Conservation (phyloP, 164 flowering plant genomes). For the Amborella trichopoda region DNA sequence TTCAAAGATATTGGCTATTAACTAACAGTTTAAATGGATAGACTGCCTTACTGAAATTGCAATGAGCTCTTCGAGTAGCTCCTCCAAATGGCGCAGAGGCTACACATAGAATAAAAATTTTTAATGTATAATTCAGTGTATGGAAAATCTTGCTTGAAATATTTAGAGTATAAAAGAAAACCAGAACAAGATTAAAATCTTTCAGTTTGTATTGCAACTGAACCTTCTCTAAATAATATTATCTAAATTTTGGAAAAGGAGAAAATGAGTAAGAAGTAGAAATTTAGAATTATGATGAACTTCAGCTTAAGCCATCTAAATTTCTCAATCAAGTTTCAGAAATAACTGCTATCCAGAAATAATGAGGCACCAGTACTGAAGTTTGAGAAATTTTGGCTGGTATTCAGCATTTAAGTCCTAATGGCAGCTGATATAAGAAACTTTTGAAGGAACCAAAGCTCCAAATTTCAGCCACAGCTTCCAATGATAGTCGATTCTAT, state of each 20-base stretch:
- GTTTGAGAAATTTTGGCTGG: too few relatives aligned
- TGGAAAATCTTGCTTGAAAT: background rate
- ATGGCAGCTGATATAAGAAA: too few relatives aligned
- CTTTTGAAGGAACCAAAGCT: background rate
- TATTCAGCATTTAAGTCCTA: too few relatives aligned
- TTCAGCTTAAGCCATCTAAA: too few relatives aligned
- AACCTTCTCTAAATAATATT: background rate
- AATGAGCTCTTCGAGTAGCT: conserved; percentile 59
- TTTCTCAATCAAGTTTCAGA: too few relatives aligned
- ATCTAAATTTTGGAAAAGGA: background rate
- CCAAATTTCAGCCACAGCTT: too few relatives aligned
- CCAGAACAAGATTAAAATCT: background rate
- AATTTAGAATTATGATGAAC: background rate
- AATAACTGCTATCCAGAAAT: too few relatives aligned
- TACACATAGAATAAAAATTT: conserved; percentile 8
- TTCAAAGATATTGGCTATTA: background rate
- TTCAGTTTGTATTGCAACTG: background rate
- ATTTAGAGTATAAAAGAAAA: background rate
- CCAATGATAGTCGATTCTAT: background rate
- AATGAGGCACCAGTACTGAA: too few relatives aligned
- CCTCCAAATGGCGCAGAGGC: conserved; percentile 81
- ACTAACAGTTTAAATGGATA: background rate
- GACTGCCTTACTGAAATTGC: conserved; percentile 75
- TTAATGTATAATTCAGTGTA: conserved; percentile 1
- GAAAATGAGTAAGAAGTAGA: background rate